phyloP scores from a whole-genome alignment of 2,329 filamentous ascomycete genomes.

The Mollisia scopiformis region DNA sequence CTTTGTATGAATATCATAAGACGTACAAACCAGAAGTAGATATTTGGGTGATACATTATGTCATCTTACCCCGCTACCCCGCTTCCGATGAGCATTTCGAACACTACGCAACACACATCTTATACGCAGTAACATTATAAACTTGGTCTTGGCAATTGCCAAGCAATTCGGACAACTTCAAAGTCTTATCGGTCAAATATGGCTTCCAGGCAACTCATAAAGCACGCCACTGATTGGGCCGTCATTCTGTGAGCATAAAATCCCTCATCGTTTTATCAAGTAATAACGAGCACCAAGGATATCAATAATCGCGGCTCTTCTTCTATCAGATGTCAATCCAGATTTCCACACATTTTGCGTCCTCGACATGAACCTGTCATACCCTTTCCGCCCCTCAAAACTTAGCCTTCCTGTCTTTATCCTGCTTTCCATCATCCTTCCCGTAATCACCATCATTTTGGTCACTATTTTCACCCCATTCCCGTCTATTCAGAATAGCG shows the following conservation, averaged over 20 bases:
- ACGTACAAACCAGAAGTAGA: no score
- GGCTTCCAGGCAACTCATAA: not conserved
- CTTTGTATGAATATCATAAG: no score
- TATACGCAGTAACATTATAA: not conserved
- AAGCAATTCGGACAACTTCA: not conserved
- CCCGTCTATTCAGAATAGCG: not conserved
- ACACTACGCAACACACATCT: not conserved
- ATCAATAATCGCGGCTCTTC: not conserved
- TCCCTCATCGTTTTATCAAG: not conserved
- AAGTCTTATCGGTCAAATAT: not conserved
- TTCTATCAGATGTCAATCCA: not conserved
- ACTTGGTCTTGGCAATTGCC: not conserved
- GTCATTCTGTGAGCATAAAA: not conserved
- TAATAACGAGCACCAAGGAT: not conserved
- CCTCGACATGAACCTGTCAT: conserved; percentile 1
- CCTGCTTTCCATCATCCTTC: conserved; percentile 7
- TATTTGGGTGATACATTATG: not conserved
- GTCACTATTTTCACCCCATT: not conserved
- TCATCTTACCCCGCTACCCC: not conserved
- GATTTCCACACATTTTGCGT: conserved; percentile 1
- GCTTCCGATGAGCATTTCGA: not conserved
- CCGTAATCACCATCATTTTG: not conserved
- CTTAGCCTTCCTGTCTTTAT: not conserved
- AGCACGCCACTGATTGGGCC: not conserved
- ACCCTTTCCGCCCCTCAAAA: not conserved